Percentiles rank a stretch among this genome's conserved stretches.
Evolutionary conservation across 1,284 basidiomycete species (phyloP).

Genomic region (Boletellus dicymbophilus): DNA sequence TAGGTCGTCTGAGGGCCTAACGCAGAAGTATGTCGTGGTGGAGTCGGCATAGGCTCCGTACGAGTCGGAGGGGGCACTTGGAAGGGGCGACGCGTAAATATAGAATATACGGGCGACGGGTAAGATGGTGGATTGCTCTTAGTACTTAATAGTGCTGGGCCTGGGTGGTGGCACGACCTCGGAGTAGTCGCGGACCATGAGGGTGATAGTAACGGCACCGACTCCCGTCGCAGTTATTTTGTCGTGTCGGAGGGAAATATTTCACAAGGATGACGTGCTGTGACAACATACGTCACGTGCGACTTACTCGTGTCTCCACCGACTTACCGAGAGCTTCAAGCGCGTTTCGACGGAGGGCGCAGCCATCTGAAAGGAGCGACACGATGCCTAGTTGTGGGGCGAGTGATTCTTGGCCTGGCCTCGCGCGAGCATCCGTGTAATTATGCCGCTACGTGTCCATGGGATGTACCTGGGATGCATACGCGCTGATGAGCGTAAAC

Average conservation of each 20-base stretch:
- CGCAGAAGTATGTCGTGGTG: constrained; percentile 50
- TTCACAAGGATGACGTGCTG: constrained; percentile 80
- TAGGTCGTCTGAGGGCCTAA: constrained; percentile 70
- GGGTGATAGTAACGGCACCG: constrained; percentile 87
- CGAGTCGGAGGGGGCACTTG: constrained; percentile 36
- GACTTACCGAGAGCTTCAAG: constrained; percentile 79
- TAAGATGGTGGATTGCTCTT: constrained; percentile 16
- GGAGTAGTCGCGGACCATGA: constrained; percentile 95
- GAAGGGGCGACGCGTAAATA: constrained; percentile 22
- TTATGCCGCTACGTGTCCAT: not conserved
- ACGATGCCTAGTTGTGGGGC: constrained; percentile 62
- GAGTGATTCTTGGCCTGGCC: constrained; percentile 59
- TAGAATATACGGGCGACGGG: constrained; percentile 14
- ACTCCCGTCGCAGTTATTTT: constrained; percentile 81
- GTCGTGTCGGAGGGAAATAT: constrained; percentile 88
- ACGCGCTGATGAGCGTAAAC: constrained; percentile 83
- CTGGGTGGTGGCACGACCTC: constrained; percentile 55
- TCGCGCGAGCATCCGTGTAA: not conserved
- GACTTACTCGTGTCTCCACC: too few relatives aligned
- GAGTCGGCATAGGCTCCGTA: constrained; percentile 52
- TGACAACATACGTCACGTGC: too few relatives aligned
- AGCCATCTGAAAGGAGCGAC: constrained; percentile 86
- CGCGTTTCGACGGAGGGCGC: constrained; percentile 67
- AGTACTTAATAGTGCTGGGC: not conserved
- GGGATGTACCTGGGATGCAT: constrained; percentile 47